phyloP scores from a whole-genome alignment of 2,329 filamentous ascomycete species.

The Lachnellula cervina region DNA sequence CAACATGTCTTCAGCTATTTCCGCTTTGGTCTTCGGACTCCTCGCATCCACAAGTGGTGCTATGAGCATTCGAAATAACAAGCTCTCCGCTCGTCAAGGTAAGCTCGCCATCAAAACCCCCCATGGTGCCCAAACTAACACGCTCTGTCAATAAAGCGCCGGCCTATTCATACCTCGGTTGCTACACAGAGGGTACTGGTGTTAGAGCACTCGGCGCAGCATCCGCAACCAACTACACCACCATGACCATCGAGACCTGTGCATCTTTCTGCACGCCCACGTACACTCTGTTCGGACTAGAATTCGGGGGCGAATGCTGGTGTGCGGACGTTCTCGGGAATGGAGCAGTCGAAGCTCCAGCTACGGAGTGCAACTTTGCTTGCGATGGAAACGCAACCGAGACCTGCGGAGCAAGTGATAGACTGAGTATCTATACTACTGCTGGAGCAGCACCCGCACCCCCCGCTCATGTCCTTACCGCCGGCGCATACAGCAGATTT shows the following conservation, averaged over 20 bases:
- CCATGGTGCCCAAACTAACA: background rate
- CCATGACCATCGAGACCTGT: conserved; percentile 8
- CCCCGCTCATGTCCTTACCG: conserved; percentile 4
- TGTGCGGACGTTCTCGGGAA: conserved; percentile 23
- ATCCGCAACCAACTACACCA: conserved; percentile 2
- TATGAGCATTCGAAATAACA: background rate
- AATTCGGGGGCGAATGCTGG: conserved; percentile 30
- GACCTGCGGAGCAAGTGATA: conserved; percentile 28
- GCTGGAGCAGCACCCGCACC: conserved; percentile 3
- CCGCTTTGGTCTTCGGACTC: background rate
- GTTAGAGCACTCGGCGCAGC: conserved; percentile 6
- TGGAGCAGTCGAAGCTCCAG: conserved; percentile 9
- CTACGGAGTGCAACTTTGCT: conserved; percentile 17
- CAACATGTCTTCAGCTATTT: background rate
- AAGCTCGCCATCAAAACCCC: background rate
- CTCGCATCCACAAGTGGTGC: conserved; percentile 1
- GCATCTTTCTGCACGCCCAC: conserved; percentile 4
- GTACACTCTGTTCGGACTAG: conserved; percentile 28
- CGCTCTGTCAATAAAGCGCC: background rate
- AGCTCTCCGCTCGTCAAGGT: conserved; percentile 3
- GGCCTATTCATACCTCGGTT: conserved; percentile 6
- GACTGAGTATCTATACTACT: conserved; percentile 21
- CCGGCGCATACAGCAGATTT: conserved; percentile 1
- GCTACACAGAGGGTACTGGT: conserved; percentile 10
- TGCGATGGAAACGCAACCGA: conserved; percentile 26